phyloP scores from a whole-genome alignment of 371 early-diverging fungal species.

The Rhizopus arrhizus region DNA sequence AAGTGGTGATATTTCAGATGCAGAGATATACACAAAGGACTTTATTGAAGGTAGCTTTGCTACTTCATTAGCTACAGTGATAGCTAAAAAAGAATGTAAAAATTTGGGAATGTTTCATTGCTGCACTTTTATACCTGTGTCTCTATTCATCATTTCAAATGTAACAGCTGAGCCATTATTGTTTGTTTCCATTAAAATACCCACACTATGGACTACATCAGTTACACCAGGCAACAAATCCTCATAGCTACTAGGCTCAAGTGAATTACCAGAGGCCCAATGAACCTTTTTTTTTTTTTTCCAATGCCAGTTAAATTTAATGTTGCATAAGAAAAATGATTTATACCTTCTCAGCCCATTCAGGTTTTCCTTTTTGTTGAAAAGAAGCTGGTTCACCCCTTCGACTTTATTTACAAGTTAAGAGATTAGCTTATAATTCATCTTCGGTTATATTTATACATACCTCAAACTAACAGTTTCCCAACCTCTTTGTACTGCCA shows the following conservation, averaged over 20 bases:
- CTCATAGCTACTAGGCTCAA: slow-evolving; percentile 61
- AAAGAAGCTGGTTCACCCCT: slow-evolving; percentile 50
- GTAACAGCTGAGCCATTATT: slow-evolving; percentile 30
- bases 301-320: not conserved
- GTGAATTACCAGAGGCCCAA: slow-evolving; percentile 58
- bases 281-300: slow-evolving; percentile 4
- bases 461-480: slow-evolving; percentile 77
- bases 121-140: slow-evolving; percentile 57
- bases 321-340: not conserved
- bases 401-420: slow-evolving; percentile 37
- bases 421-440: not conserved
- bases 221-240: slow-evolving; percentile 59
- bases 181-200: slow-evolving; percentile 66
- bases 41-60: slow-evolving; percentile 50
- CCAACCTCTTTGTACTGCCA: slow-evolving; percentile 71
- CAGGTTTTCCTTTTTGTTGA: slow-evolving; percentile 34
- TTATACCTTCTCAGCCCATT: slow-evolving; percentile 49
- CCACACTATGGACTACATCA: slow-evolving; percentile 76
- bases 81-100: slow-evolving; percentile 33
- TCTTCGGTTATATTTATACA: not conserved
- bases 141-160: slow-evolving; percentile 72
- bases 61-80: slow-evolving; percentile 55
- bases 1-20: slow-evolving; percentile 66
- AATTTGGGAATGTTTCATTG: not conserved
- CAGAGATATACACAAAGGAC: slow-evolving; percentile 74